Base-by-base conservation (phyloP, 2,329 filamentous ascomycete species). In the Elsinoe perseae region DNA sequence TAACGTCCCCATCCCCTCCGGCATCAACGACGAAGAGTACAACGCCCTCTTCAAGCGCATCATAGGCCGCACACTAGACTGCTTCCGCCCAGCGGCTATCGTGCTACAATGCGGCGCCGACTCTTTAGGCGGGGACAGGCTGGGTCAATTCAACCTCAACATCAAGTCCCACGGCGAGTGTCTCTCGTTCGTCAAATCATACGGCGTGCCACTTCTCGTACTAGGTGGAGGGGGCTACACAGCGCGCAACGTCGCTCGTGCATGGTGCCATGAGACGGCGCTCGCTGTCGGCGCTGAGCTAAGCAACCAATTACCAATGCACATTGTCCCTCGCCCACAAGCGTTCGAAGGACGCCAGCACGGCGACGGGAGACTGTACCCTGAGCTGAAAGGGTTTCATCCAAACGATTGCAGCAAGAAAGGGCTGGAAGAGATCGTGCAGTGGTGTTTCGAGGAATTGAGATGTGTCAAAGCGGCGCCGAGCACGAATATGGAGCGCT, bases 181-280 rank as follows among this genome's bases (percentile, higher is more conserved):
- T 69, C 89, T 96, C 58, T 83, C 85, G 50, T 96, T 86, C 65
- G 89, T 91, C 71, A 97, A 97, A 71, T 81, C 77, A 46, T 82
- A 90, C 61, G 78, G 80, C 5, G 76, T 95, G 1, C 93, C 93
- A 2, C 79, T 97, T 60, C 83, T 98, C 50, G 82, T 98, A 56
- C 88, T 97, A 58, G 93, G 93, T 43, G 93, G 93, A 36, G 93
- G 93, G 57, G 93, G 93, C 25, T 98, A 98, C 72, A 98, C 93
- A 12, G 91, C 93, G 4, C 83, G 92, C 61, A 98, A 98, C 66
- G 93, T 98, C 5, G 93, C 93, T 40, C 86, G 93, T 55, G 90
- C 92, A 27, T 98, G 93, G 93, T 89, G 91, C 21, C 92, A 95
- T 72, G 93, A 98, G 74, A 98, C 93, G 10, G 87, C 87, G 59